Conservation (phyloP, 176 grass and related monocot species). For the Eragrostis nindensis region DNA sequence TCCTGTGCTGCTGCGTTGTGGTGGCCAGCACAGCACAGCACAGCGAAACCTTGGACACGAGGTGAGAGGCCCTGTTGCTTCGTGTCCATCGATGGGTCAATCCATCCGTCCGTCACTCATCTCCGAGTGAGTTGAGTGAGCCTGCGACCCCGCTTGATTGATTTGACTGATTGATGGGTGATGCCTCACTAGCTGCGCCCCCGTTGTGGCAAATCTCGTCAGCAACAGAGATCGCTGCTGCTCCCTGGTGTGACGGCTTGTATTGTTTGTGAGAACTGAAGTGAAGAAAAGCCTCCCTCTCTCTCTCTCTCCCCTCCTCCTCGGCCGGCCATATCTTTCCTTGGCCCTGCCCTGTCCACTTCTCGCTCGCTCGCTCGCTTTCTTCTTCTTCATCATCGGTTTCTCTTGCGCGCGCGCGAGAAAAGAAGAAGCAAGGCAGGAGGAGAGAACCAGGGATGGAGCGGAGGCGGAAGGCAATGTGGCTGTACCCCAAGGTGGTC, state of each 20-base stretch:
- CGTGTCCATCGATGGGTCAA: constrained; percentile 43
- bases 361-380: neutral
- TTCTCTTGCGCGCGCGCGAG: too few species aligned
- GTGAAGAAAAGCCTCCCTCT: too few species aligned
- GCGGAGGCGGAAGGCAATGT: constrained; percentile 88
- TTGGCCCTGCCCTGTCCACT: neutral
- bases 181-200: constrained; percentile 49
- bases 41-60: constrained; percentile 59
- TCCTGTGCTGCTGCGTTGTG: too few species aligned
- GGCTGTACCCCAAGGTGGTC: constrained; percentile 89
- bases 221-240: constrained; percentile 42
- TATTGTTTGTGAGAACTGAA: constrained; percentile 15
- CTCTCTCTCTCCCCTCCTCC: neutral
- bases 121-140: neutral
- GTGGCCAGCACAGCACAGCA: too few species aligned
- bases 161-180: constrained; percentile 53
- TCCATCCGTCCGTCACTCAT: neutral
- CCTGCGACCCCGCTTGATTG: neutral
- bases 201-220: constrained; percentile 51
- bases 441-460: constrained; percentile 27
- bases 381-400: neutral
- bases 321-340: constrained; percentile 22
- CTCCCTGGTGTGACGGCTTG: constrained; percentile 34
- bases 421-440: too few species aligned
- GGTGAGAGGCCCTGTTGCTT: constrained; percentile 68